Percentiles rank a stretch among this genome's conserved stretches.
Evolutionary conservation across 2,329 filamentous ascomycete genomes (phyloP).

Genomic region (Verticillium klebahnii): DNA sequence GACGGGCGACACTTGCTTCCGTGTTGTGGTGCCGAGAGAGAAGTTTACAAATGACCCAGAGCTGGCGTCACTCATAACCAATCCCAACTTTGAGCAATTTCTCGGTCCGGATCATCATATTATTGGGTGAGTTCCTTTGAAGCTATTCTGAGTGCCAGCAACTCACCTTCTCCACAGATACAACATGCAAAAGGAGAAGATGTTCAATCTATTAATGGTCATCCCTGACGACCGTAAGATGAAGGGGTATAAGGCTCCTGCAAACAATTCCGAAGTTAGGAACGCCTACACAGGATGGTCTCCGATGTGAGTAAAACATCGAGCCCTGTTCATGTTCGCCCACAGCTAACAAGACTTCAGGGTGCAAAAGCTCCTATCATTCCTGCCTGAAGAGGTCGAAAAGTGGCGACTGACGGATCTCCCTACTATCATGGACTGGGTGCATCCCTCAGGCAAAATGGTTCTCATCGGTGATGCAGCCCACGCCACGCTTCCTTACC

Average conservation of each 20-base stretch:
- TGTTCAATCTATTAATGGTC: conserved; percentile 10
- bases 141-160: background rate
- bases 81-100: conserved; percentile 10
- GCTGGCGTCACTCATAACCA: conserved; percentile 2
- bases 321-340: too few species aligned
- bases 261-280: conserved; percentile 4
- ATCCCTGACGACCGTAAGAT: conserved; percentile 9
- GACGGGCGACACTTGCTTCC: conserved; percentile 1
- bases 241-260: conserved; percentile 8
- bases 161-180: background rate
- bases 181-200: conserved; percentile 10
- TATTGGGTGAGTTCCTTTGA: background rate
- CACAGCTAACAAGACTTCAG: background rate
- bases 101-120: conserved; percentile 5
- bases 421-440: conserved; percentile 35
- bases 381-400: conserved; percentile 1
- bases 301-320: background rate
- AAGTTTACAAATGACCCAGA: conserved; percentile 1
- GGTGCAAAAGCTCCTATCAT: conserved; percentile 4
- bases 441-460: conserved; percentile 48
- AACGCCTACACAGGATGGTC: conserved; percentile 7
- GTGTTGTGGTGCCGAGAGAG: conserved; percentile 4
- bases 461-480: conserved; percentile 27
- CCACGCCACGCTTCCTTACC: conserved; percentile 19
- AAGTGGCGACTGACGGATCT: conserved; percentile 1